Evolutionary conservation across 495 filamentous ascomycete genomes (phyloP), one percentile per base, ranked within the genome.

Genomic region (Recurvomyces mirabilis): DNA sequence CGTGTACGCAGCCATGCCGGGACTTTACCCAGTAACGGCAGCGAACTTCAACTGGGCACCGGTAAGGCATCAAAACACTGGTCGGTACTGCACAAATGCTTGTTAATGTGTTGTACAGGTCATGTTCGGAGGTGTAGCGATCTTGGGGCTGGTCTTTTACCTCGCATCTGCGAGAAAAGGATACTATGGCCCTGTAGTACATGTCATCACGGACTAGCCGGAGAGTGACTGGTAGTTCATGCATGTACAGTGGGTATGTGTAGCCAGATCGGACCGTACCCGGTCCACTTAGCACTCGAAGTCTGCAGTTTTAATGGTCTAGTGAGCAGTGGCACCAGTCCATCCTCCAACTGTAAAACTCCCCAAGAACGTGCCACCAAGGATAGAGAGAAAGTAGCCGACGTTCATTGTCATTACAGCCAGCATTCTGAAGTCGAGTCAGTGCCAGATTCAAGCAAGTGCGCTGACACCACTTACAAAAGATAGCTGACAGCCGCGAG

Each of bases 351-450:
- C 2, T 15, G 41, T 22, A 19, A 47, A 40, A 26, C 45, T 47
- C 9, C 89, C 88, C 5, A 89, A 52, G 57, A 94, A 94, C 1
- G 77, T 72, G 6, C 88, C 88, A 3, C 64, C 82, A 18, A 96
- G 73, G 1, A 94, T 72, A 1, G 87, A 86, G 21, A 87, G 63
- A 65, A 94, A 94, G 56, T 94, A 96, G 14, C 88, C 88, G 26
- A 96, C 74, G 55, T 96, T 96, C 77, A 88, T 77, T 5, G 86
- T 89, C 88, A 96, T 96, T 53, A 93, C 83, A 11, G 84, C 87
- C 64, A 96, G 67, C 89, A 96, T 96, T 38, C 89, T 95, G 56
- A 19, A 5, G 14, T 11, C 2, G 15, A 4, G 13, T 39, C 31
- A 39, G 36, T 15, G 26, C 26, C 9, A n/a, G n/a, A n/a, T n/a